These are phyloP conservation scores for Vigna reflexopilosa DNA, from an alignment of 306 rosid species.

Conservation along the genomic window DNA sequence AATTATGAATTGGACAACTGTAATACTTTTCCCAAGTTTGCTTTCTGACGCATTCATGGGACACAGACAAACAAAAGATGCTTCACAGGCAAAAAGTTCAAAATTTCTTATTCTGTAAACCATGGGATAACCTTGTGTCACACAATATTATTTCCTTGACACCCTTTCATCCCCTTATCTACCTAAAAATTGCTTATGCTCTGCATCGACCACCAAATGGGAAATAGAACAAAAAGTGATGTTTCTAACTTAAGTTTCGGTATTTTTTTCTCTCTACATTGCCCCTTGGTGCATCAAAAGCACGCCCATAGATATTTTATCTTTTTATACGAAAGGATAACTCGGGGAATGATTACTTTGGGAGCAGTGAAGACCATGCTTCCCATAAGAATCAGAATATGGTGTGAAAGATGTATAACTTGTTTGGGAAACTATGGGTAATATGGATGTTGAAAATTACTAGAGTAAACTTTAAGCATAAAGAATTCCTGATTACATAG, in stretches of 20 bases:
- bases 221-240: neutral
- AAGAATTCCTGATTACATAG: conserved; percentile 1
- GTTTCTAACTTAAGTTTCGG: neutral
- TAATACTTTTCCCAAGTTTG: neutral
- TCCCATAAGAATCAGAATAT: conserved; percentile 2
- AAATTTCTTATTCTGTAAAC: neutral
- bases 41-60: neutral
- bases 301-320: neutral
- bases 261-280: neutral
- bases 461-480: conserved; percentile 8
- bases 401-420: neutral
- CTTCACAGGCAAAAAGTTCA: neutral
- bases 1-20: neutral
- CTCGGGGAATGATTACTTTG: neutral
- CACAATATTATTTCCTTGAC: neutral
- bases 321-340: neutral
- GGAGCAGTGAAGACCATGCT: conserved; percentile 27
- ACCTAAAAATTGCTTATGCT: neutral
- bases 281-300: neutral
- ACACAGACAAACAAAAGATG: neutral
- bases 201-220: neutral
- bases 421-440: conserved; percentile 15
- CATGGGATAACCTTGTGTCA: conserved; percentile 3
- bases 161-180: neutral
- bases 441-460: conserved; percentile 14